Base-by-base conservation (phyloP, 23 red algal genomes). In the Gracilaria vermiculophylla region DNA sequence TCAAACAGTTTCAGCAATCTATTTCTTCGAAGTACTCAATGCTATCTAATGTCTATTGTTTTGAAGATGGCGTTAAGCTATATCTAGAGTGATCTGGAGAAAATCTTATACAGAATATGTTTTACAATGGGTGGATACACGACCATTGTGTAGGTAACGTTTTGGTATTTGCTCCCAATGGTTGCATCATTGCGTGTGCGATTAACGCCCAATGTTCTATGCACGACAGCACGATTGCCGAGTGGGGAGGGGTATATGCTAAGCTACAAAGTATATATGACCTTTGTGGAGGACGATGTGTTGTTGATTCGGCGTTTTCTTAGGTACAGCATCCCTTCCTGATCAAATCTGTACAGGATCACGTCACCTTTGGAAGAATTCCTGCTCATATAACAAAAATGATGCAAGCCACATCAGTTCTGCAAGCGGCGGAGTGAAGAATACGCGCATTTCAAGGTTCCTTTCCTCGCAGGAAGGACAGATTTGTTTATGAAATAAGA, bases 61-160 rank as follows among this genome's bases (percentile, higher is more conserved):
- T 82, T 35, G 53, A 28, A 16, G 24, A 82, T 35, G 78, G 78
- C 12, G 15, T 82, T 2, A 82, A 82, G 24, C 32, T 64, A 42
- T 34, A n/a, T 33, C 25, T 82, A 20, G 25, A 82, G 53, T 33
- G 64, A 24, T 34, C 27, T n/a, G 14, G 41, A 25, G 35, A 82
- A 0, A 15, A 25, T 36, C 17, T 57, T 5, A 65, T 82, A 24
- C 48, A 82, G 21, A 82, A 61, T 17, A 82, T 82, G 13, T 82
- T 82, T 58, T 3, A 61, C 39, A 82, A 82, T 61, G 78, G 52
- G 11, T 82, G 78, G 78, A 82, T 13, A 11, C 53, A 65, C 7
- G 53, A 82, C 25, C 78, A 82, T 37, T 82, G 64, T 24, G 78
- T 82, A 4, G 55, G 41, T 0, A 62, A 65, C 21, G 17, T 82